Evolutionary conservation across 2,329 filamentous ascomycete species (phyloP), one percentile per base, ranked within the genome.

Genomic region (Sphaerulina populicola): DNA sequence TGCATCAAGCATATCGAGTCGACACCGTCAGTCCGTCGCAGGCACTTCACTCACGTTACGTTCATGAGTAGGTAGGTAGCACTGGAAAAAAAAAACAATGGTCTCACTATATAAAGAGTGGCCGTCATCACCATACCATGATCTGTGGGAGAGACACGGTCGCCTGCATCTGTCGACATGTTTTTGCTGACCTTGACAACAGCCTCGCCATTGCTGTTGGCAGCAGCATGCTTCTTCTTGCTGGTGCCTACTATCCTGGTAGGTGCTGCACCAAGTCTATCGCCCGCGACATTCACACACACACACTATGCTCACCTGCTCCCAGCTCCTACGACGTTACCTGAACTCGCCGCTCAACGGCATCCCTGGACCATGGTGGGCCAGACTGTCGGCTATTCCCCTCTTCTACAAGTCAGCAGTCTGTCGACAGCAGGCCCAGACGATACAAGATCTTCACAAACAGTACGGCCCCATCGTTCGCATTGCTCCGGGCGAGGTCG

Each of bases 321-420:
- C 11, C 11, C 31, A 45, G 43, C 30, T 37, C 11, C 30, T 37
- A 18, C 9, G 15, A 14, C 30, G 43, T 35, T 45, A 35, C 30
- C 42, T 49, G 21, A 44, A 15, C 14, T 49, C 47, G 10, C 63
- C 64, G 1, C 51, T 66, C 3, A 45, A 52, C 36, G 46, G 52
- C 7, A 51, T 66, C 12, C 64, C 64, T 8, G 64, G 64, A 29
- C 64, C 64, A 49, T 59, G 52, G 49, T 53, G 60, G 42, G 48
- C 60, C 8, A 41, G 50, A 35, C 58, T 57, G 31, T 60, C 61
- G 2, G 55, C 53, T 21, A 49, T 63, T 2, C 56, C 55, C 0
- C 60, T 72, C 29, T 71, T 72, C 29, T 71, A 70, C 47, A 56
- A 60, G 6, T 64, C 66, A 6, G 64, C 69, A 7, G 51, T 70